phyloP scores from a whole-genome alignment of 2,329 filamentous ascomycete genomes.

The Gnomoniopsis smithogilvyi region DNA sequence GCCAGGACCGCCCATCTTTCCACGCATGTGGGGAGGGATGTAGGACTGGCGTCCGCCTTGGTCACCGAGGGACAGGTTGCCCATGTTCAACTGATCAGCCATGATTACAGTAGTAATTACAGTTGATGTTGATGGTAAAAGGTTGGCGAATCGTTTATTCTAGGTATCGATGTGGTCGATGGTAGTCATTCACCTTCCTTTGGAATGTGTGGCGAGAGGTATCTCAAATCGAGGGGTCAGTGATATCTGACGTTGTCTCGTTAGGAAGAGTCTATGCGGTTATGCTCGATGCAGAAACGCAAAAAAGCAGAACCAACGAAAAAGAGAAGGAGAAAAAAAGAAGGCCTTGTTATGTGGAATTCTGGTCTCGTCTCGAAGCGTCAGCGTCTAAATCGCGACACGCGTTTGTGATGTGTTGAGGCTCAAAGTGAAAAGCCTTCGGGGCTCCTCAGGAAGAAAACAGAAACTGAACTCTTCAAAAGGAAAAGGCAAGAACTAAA shows the following conservation, averaged over 20 bases:
- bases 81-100: constrained; percentile 84
- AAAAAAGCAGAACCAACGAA: constrained; percentile 10
- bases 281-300: constrained; percentile 12
- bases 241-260: constrained; percentile 5
- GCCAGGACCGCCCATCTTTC: constrained; percentile 40
- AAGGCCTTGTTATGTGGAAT: constrained; percentile 8
- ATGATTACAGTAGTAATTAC: constrained; percentile 48
- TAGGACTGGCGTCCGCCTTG: constrained; percentile 55
- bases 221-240: constrained; percentile 11
- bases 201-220: constrained; percentile 1
- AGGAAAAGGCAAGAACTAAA: constrained; percentile 37
- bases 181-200: constrained; percentile 14
- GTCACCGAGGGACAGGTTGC: constrained; percentile 62
- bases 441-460: constrained; percentile 38
- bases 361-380: constrained; percentile 13
- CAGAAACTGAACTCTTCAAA: constrained; percentile 39
- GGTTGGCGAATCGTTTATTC: constrained; percentile 12
- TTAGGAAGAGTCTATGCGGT: constrained; percentile 8
- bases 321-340: constrained; percentile 12
- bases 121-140: neutral
- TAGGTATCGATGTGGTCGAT: constrained; percentile 10
- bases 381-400: constrained; percentile 14
- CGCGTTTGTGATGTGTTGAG: constrained; percentile 5
- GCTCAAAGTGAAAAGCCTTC: constrained; percentile 26
- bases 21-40: constrained; percentile 81